Base-by-base conservation (phyloP, 2,329 filamentous ascomycete genomes). In the Alternaria gansuensis region DNA sequence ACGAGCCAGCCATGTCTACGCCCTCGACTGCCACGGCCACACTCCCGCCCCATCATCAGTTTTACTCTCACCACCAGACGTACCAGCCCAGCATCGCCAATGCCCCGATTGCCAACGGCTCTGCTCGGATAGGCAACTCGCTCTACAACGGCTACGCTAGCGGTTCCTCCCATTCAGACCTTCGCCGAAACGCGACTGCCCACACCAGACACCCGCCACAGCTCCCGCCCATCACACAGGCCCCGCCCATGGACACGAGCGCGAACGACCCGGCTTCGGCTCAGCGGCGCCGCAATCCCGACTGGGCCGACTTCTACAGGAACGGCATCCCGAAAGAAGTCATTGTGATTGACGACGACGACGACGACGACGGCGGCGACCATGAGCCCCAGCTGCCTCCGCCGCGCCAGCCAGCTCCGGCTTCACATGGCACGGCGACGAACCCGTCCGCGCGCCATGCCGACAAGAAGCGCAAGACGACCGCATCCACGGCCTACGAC, bases 381-480 rank as follows among this genome's bases (percentile, higher is more conserved):
- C 76, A 53, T 10, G 54, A 69, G 10, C 50, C 57, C 29, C 62
- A 65, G 21, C 67, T 59, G 28, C 68, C 56, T 17, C 65, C 60
- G 34, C 63, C 68, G 29, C 74, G 66, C 40, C 68, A 65, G 45
- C 63, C 67, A 24, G 68, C 59, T 37, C 62, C 70, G 17, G 34
- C 51, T 10, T 59, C 52, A 28, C 66, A 69, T 3, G 37, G 3
- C 54, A 71, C 68, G 33, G 64, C 65, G 9, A 66, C 82, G 11
- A 83, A 83, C 31, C 81, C 80, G 3, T 79, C 78, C 4, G 65
- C 70, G 41, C 81, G 81, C 33, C 88, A 88, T 74, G 78, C 84
- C 43, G 84, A 86, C 72, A 97, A 94, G 82, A 92, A 87, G 83
- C 85, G 89, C 80, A 91, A 89, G 79, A 91, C 87, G 76, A 82